Percentiles rank a stretch among this genome's conserved stretches.
These are phyloP conservation scores for Boletus subcaerulescens DNA, from an alignment of 768 basidiomycete species.

Conservation along the genomic window DNA sequence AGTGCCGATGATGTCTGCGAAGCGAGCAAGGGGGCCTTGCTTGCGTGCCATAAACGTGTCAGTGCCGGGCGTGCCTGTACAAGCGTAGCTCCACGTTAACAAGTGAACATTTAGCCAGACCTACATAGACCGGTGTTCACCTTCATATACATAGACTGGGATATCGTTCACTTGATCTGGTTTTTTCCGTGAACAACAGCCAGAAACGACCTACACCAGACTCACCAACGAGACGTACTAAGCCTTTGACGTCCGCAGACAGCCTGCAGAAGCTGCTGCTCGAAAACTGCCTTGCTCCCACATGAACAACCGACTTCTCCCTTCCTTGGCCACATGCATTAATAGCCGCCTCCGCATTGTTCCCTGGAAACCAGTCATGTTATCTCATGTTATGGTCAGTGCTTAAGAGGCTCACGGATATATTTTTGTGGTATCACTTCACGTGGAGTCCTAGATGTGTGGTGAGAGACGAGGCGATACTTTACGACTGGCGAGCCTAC, in stretches of 20 bases:
- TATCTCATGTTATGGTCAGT: too few species aligned
- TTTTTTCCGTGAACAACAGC: neutral
- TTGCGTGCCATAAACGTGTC: constrained; percentile 46
- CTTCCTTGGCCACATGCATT: neutral
- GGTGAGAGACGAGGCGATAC: neutral
- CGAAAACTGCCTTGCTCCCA: neutral
- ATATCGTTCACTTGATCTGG: constrained; percentile 33
- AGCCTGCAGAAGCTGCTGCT: neutral
- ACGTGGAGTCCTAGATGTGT: neutral
- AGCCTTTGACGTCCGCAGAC: neutral
- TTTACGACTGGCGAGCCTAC: neutral
- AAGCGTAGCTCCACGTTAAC: neutral
- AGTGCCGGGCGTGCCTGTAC: constrained; percentile 25
- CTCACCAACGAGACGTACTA: neutral
- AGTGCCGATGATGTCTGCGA: constrained; percentile 61
- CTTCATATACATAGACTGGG: constrained; percentile 59
- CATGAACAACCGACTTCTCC: neutral
- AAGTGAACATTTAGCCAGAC: neutral
- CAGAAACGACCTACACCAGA: neutral
- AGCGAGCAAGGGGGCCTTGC: constrained; percentile 56
- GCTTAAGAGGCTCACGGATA: constrained; percentile 23
- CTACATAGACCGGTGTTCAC: constrained; percentile 28
- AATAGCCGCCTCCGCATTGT: neutral
- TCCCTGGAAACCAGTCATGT: neutral
- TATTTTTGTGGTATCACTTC: constrained; percentile 33